Evolutionary conservation across 108 stramenopile species (phyloP).

Genomic region (Cyclostephanos tholiformis): DNA sequence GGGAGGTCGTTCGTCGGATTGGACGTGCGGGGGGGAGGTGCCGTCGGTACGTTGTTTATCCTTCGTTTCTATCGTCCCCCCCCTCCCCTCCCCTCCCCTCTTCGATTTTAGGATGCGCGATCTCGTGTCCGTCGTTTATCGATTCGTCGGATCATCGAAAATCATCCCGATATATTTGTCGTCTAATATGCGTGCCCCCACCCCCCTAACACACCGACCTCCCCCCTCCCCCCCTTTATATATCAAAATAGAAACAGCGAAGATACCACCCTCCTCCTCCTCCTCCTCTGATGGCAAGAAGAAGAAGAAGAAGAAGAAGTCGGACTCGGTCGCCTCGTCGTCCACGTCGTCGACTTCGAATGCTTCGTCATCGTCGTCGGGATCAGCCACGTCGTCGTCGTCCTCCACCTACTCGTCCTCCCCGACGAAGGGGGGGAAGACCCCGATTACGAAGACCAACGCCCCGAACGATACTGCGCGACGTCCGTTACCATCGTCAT

Average conservation of each 20-base stretch:
- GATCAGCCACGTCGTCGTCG: too few relatives aligned
- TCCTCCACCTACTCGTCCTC: too few relatives aligned
- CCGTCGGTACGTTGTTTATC: constrained; percentile 25
- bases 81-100: neutral
- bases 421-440: constrained; percentile 38
- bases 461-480: too few relatives aligned
- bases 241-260: neutral
- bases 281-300: constrained; percentile 2
- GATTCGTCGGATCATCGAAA: too few relatives aligned
- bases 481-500: constrained; percentile 69
- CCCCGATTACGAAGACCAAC: constrained; percentile 10
- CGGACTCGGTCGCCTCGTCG: neutral
- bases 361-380: constrained; percentile 17
- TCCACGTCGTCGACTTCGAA: neutral
- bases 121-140: neutral
- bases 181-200: too few relatives aligned
- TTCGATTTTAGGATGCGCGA: neutral
- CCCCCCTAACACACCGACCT: neutral
- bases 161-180: too few relatives aligned
- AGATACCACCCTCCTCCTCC: neutral
- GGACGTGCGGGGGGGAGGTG: constrained; percentile 40
- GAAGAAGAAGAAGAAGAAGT: constrained; percentile 1
- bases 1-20: constrained; percentile 28
- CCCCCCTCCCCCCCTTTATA: neutral
- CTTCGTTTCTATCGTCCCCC: neutral